Evolutionary conservation across 2,329 filamentous ascomycete genomes (phyloP), one percentile per base, ranked within the genome.

Genomic region (Podosphaera aphanis): DNA sequence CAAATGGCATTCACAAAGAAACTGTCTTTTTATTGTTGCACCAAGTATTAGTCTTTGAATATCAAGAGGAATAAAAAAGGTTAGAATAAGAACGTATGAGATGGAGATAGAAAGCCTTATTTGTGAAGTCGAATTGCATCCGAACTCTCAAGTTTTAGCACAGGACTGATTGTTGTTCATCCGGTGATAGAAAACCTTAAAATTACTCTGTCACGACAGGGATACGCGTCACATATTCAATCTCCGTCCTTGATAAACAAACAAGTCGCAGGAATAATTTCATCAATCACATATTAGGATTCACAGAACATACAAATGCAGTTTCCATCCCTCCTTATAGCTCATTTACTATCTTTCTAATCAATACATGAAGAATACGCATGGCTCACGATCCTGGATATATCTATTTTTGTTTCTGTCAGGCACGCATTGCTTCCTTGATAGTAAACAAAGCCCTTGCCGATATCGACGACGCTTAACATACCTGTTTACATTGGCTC

Each of bases 361-460:
- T 35, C 23, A 35, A 15, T 49, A 52, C 43, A 50, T 54, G 50
- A 54, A 47, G 47, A 45, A 46, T 40, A 44, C 45, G 35, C 48
- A 48, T 42, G 47, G 43, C 35, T 38, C 46, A 6, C 43, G 20
- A 48, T 51, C 48, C 43, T 50, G 38, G 35, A 48, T 43, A 46
- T 51, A 50, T 49, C 50, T 51, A 45, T 45, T 51, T 45, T 45
- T 46, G 38, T 50, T 50, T 45, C 45, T 49, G 41, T 44, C 47
- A 31, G 46, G 47, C 29, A 49, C 46, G 10, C 45, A 46, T 52
- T 55, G 47, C 50, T 51, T 53, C 54, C 50, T 56, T 53, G 49
- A 53, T 49, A 49, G 49, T 49, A 45, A 51, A 52, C 48, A 46
- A 52, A 49, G 45, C 40, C 41, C 27, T 21, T 45, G 44, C n/a